phyloP scores from a whole-genome alignment of 2,329 filamentous ascomycete species.

The Trichoderma pleuroti region DNA sequence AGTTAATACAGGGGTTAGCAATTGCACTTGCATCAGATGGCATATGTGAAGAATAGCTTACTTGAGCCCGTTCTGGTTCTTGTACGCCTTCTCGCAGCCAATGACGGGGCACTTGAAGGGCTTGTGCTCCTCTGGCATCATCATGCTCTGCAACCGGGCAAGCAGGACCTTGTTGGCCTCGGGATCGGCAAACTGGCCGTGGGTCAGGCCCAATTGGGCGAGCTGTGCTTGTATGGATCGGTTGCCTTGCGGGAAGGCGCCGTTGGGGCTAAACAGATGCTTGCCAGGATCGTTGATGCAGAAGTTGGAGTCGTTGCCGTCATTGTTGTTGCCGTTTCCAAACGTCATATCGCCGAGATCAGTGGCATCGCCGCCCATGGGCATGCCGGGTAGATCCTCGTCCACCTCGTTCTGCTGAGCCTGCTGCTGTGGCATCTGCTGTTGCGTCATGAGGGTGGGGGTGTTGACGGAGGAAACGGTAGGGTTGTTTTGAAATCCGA shows the following conservation, averaged over 20 bases:
- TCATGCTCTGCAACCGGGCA: slow-evolving; percentile 56
- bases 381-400: slow-evolving; percentile 64
- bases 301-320: slow-evolving; percentile 44
- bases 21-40: not conserved
- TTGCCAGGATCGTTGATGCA: slow-evolving; percentile 93
- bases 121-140: slow-evolving; percentile 86
- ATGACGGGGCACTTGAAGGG: slow-evolving; percentile 97
- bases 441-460: slow-evolving; percentile 79
- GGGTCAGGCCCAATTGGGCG: slow-evolving; percentile 70
- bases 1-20: not conserved
- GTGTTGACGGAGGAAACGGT: slow-evolving; percentile 97
- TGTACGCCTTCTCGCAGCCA: slow-evolving; percentile 98
- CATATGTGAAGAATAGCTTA: slow-evolving; percentile 48
- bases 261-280: slow-evolving; percentile 82
- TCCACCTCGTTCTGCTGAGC: slow-evolving; percentile 65
- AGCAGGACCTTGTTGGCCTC: slow-evolving; percentile 63
- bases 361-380: slow-evolving; percentile 53
- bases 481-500: slow-evolving; percentile 85
- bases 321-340: slow-evolving; percentile 40
- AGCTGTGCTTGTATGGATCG: slow-evolving; percentile 64
- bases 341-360: slow-evolving; percentile 53
- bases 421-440: slow-evolving; percentile 58
- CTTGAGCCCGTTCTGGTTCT: slow-evolving; percentile 98
- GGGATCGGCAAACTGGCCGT: slow-evolving; percentile 73
- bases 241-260: slow-evolving; percentile 62